phyloP scores from a whole-genome alignment of 495 filamentous ascomycete species.

The Aspergillus haitiensis region DNA sequence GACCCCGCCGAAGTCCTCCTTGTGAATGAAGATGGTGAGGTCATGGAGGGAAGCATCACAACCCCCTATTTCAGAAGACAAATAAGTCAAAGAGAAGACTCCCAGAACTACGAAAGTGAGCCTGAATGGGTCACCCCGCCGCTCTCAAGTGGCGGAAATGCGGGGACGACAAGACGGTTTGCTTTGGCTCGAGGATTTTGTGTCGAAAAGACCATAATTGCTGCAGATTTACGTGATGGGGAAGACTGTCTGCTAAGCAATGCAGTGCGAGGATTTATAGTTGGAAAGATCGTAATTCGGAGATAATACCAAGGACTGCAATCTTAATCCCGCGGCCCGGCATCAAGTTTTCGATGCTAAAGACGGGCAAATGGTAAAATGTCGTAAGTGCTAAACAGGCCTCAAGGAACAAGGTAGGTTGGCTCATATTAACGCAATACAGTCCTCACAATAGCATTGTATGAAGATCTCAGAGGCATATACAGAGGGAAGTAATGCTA shows the following conservation, averaged over 20 bases:
- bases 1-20: slow-evolving; percentile 71
- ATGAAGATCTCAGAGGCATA: no score
- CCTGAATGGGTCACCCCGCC: slow-evolving; percentile 45
- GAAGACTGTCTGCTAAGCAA: slow-evolving; percentile 86
- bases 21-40: slow-evolving; percentile 61
- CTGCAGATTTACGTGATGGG: slow-evolving; percentile 60
- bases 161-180: slow-evolving; percentile 80
- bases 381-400: no score
- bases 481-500: no score
- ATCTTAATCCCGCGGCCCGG: no score
- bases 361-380: no score
- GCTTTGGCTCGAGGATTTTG: slow-evolving; percentile 64
- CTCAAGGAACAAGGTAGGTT: no score
- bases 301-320: not conserved
- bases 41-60: slow-evolving; percentile 86
- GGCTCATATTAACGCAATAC: no score
- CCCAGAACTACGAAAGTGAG: not conserved
- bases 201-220: slow-evolving; percentile 58
- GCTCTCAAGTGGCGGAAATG: slow-evolving; percentile 68
- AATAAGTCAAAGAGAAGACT: not conserved
- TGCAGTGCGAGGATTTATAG: slow-evolving; percentile 75
- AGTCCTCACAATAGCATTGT: no score
- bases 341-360: no score
- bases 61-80: slow-evolving; percentile 75
- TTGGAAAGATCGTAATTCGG: slow-evolving; percentile 38